These are phyloP conservation scores for Populus tremula DNA, from an alignment of 345 rosid genomes.

Conservation along the genomic window DNA sequence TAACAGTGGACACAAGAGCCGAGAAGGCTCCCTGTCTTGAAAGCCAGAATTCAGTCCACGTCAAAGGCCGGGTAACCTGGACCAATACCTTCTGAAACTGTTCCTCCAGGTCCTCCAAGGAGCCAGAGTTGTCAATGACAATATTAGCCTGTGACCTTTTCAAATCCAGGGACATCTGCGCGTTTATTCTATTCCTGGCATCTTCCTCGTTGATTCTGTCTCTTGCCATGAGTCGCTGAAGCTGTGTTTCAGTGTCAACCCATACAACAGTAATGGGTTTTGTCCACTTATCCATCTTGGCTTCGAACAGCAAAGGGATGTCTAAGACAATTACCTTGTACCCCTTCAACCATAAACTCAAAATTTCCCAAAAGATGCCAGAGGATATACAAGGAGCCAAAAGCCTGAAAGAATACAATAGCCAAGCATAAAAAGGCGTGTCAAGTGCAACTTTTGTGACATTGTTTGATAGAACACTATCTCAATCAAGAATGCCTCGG, in stretches of 20 bases:
- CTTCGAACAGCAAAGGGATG: conserved; percentile 79
- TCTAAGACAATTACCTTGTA: conserved; percentile 70
- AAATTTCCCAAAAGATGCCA: conserved; percentile 60
- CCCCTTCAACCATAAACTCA: conserved; percentile 74
- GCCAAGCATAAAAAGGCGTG: background rate
- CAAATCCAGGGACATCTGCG: conserved; percentile 76
- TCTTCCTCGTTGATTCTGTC: conserved; percentile 61
- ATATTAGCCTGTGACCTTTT: conserved; percentile 69
- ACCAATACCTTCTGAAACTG: conserved; percentile 49
- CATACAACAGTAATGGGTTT: conserved; percentile 71
- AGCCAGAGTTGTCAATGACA: conserved; percentile 75
- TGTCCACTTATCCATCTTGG: conserved; percentile 80
- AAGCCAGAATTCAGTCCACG: conserved; percentile 76
- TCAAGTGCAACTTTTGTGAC: background rate
- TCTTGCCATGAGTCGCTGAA: conserved; percentile 68
- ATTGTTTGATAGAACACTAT: background rate
- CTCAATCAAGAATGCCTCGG: background rate
- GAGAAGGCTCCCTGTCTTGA: conserved; percentile 74
- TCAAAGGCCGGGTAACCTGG: conserved; percentile 62
- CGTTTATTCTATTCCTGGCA: conserved; percentile 68
- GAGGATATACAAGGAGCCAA: conserved; percentile 79
- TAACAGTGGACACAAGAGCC: conserved; percentile 39
- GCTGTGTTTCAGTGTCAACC: conserved; percentile 75
- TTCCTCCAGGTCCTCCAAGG: conserved; percentile 60
- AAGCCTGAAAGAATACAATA: conserved; percentile 40